A percentile compares a stretch with the other conserved stretches of the same genome.
These are phyloP conservation scores for Pythium angustatum DNA, from an alignment of 352 stramenopile species.

Conservation along the genomic window DNA sequence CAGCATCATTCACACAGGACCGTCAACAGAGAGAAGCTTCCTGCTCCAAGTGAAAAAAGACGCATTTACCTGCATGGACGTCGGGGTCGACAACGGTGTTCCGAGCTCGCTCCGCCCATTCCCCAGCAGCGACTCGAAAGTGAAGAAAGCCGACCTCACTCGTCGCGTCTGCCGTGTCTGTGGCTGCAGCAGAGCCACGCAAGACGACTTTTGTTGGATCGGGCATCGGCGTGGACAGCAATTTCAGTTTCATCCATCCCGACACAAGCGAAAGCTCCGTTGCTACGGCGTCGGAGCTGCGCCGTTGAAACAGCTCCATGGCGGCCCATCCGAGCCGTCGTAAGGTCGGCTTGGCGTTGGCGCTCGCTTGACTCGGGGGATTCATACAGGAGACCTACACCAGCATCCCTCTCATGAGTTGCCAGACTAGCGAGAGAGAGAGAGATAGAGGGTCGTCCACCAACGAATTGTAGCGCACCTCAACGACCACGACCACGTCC, in stretches of 20 bases:
- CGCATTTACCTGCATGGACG: constrained; percentile 16
- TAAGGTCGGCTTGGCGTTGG: not conserved
- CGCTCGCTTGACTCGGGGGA: not conserved
- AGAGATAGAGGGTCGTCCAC: too few relatives aligned
- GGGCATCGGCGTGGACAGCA: constrained; percentile 30
- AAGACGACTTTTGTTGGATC: constrained; percentile 20
- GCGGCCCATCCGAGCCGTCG: constrained; percentile 32
- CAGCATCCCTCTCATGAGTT: not conserved
- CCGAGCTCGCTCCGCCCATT: constrained; percentile 5
- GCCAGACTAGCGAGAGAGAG: too few relatives aligned
- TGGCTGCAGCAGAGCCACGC: not conserved
- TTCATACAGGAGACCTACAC: constrained; percentile 7
- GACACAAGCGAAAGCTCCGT: constrained; percentile 10
- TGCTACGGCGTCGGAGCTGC: not conserved
- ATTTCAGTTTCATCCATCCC: constrained; percentile 28
- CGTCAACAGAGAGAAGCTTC: not conserved
- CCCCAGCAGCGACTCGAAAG: constrained; percentile 23
- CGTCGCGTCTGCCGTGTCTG: not conserved
- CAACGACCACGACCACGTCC: constrained; percentile 20
- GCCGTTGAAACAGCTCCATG: constrained; percentile 29
- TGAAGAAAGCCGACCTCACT: constrained; percentile 15
- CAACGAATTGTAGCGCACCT: constrained; percentile 25
- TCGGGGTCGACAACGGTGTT: constrained; percentile 19
- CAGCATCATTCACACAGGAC: not conserved
- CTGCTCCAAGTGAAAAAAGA: not conserved